Conservation (phyloP, 2,329 filamentous ascomycete species). For the Xylaria sp. region DNA sequence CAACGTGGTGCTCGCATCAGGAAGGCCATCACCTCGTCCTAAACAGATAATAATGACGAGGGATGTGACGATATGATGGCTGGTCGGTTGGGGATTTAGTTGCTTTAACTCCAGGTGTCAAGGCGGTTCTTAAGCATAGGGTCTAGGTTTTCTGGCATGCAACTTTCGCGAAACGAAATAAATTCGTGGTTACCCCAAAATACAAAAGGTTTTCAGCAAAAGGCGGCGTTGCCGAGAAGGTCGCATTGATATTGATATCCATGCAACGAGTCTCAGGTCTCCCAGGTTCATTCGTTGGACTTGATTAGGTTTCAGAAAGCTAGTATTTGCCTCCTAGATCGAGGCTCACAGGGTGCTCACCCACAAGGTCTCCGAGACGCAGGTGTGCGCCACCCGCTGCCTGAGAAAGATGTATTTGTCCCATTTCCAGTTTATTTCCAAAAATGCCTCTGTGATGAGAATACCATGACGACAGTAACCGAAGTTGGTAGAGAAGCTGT, state of each 20-base stretch:
- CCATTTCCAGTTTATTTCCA: background rate
- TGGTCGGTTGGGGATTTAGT: slow-evolving; percentile 40
- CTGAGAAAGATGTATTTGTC: slow-evolving; percentile 15
- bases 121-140: slow-evolving; percentile 46
- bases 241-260: slow-evolving; percentile 9
- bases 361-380: slow-evolving; percentile 14
- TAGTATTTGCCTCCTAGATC: slow-evolving; percentile 2
- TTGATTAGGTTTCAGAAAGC: slow-evolving; percentile 7
- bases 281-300: slow-evolving; percentile 4
- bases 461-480: background rate
- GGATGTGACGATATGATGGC: slow-evolving; percentile 40
- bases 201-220: slow-evolving; percentile 38
- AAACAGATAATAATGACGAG: slow-evolving; percentile 42
- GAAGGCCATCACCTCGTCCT: slow-evolving; percentile 70
- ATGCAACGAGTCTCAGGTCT: slow-evolving; percentile 1
- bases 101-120: slow-evolving; percentile 47
- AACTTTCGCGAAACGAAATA: slow-evolving; percentile 40
- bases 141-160: slow-evolving; percentile 46
- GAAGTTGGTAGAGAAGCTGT: background rate
- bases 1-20: slow-evolving; percentile 79
- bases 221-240: slow-evolving; percentile 16
- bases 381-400: slow-evolving; percentile 10
- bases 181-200: slow-evolving; percentile 42
- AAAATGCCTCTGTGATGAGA: slow-evolving; percentile 3
- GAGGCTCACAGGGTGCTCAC: slow-evolving; percentile 3